A percentile compares a stretch with the other conserved stretches of the same genome.
phyloP scores from a whole-genome alignment of 495 filamentous ascomycete genomes.

The Polyplosphaeria fusca region DNA sequence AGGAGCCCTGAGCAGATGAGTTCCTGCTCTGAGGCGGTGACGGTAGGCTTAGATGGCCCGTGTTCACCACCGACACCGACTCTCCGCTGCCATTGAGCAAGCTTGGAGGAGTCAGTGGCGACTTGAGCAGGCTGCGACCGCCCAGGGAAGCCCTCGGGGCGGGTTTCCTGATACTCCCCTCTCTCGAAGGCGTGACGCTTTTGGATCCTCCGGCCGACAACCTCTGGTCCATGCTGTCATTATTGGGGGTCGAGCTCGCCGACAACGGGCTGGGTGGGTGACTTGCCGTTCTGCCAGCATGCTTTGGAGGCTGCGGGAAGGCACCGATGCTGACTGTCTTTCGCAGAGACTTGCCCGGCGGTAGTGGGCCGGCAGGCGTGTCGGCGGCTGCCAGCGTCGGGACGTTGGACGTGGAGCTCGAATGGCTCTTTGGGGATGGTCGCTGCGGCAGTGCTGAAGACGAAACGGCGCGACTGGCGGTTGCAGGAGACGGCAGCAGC shows the following conservation, averaged over 20 bases:
- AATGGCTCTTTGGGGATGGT: slow-evolving; percentile 12
- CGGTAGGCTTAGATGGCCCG: slow-evolving; percentile 60
- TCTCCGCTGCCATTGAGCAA: slow-evolving; percentile 77
- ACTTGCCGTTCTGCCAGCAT: slow-evolving; percentile 52
- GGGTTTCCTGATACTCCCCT: slow-evolving; percentile 33
- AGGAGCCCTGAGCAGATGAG: slow-evolving; percentile 85
- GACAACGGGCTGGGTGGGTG: slow-evolving; percentile 60
- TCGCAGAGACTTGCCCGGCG: slow-evolving; percentile 64
- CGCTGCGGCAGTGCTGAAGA: slow-evolving; percentile 30
- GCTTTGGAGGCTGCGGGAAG: slow-evolving; percentile 84
- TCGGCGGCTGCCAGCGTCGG: slow-evolving; percentile 27
- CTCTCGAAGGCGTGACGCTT: slow-evolving; percentile 38
- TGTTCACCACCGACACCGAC: slow-evolving; percentile 61
- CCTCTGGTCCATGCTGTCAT: slow-evolving; percentile 32
- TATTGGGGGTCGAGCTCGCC: slow-evolving; percentile 36
- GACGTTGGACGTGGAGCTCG: slow-evolving; percentile 36
- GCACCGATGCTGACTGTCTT: slow-evolving; percentile 87
- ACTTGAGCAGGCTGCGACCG: slow-evolving; percentile 25
- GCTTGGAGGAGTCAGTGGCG: slow-evolving; percentile 52
- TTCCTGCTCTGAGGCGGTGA: slow-evolving; percentile 85
- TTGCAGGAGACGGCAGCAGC: slow-evolving; percentile 22
- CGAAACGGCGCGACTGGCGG: slow-evolving; percentile 26
- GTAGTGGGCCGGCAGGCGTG: slow-evolving; percentile 36
- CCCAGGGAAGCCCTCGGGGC: slow-evolving; percentile 20
- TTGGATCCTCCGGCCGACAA: slow-evolving; percentile 25